Percentiles rank a stretch among this genome's conserved stretches.
Conservation (phyloP, 352 stramenopile species). For the Pythium biforme region DNA sequence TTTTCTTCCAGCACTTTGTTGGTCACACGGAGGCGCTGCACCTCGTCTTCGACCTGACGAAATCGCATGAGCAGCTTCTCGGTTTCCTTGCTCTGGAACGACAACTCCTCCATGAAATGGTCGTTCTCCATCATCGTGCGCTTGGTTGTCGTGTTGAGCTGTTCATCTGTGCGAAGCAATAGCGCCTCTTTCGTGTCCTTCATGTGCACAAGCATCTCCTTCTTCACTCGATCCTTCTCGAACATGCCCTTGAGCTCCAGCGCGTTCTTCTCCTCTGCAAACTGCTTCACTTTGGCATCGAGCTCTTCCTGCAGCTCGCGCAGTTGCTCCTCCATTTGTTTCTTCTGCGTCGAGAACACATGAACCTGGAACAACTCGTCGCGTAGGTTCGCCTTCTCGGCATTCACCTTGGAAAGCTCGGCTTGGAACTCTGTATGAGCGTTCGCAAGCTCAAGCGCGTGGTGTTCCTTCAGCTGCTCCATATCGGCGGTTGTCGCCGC, state of each 20-base stretch:
- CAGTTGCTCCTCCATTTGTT: constrained; percentile 37
- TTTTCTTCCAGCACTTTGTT: constrained; percentile 55
- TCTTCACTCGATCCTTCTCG: constrained; percentile 66
- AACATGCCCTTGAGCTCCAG: constrained; percentile 62
- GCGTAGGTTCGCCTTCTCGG: constrained; percentile 26
- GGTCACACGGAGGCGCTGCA: constrained; percentile 40
- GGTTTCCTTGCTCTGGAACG: constrained; percentile 69
- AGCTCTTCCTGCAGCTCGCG: constrained; percentile 40
- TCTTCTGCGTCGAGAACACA: constrained; percentile 56
- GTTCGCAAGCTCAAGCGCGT: constrained; percentile 17
- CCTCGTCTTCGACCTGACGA: constrained; percentile 44
- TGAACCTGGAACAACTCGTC: constrained; percentile 50
- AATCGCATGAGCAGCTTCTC: constrained; percentile 61
- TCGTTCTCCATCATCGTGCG: constrained; percentile 83
- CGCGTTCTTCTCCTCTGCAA: constrained; percentile 37
- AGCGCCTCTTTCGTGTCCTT: constrained; percentile 56
- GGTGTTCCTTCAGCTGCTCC: constrained; percentile 18
- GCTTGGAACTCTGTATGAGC: constrained; percentile 16
- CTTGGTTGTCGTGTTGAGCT: constrained; percentile 69
- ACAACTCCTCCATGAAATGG: constrained; percentile 68
- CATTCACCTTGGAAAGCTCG: constrained; percentile 22
- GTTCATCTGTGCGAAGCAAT: constrained; percentile 54
- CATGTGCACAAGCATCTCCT: constrained; percentile 60
- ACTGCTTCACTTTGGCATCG: constrained; percentile 21
- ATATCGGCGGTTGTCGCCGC: constrained; percentile 24